Evolutionary conservation across 192 early-diverging fungal species (phyloP).

Genomic region (Chytriomyces hyalinus): DNA sequence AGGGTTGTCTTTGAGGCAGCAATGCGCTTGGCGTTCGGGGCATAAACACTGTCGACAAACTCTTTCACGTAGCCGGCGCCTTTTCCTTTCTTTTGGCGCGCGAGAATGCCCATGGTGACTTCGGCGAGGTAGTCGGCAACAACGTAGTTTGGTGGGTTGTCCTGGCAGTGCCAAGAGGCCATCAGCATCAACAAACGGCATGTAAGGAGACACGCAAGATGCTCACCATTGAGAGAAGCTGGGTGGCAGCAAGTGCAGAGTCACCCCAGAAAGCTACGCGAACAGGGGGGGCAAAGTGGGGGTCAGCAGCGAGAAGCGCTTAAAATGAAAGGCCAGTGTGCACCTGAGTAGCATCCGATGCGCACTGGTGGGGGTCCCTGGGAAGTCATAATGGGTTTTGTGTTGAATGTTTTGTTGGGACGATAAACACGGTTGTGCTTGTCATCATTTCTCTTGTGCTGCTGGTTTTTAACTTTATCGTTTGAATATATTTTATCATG

Average conservation of each 20-base stretch:
- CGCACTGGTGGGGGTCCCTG: constrained; percentile 43
- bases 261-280: constrained; percentile 67
- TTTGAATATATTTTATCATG: too few species aligned
- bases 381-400: too few species aligned
- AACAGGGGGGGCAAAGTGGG: neutral
- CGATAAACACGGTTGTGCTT: too few species aligned
- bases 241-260: constrained; percentile 56
- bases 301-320: neutral
- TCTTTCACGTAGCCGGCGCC: constrained; percentile 63
- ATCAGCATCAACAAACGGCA: neutral
- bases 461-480: too few species aligned
- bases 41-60: constrained; percentile 64
- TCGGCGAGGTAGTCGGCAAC: constrained; percentile 73
- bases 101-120: constrained; percentile 73
- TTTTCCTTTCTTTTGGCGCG: constrained; percentile 55
- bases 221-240: constrained; percentile 57
- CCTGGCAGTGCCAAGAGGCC: neutral
- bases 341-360: constrained; percentile 59
- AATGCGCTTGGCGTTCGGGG: constrained; percentile 51
- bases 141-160: constrained; percentile 52
- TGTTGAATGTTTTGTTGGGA: too few species aligned
- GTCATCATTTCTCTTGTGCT: too few species aligned
- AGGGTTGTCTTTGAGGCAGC: constrained; percentile 46
- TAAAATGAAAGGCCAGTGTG: too few species aligned
- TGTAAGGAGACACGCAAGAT: constrained; percentile 30